Conservation (phyloP, 768 basidiomycete genomes). For the Termitomyces sp. region DNA sequence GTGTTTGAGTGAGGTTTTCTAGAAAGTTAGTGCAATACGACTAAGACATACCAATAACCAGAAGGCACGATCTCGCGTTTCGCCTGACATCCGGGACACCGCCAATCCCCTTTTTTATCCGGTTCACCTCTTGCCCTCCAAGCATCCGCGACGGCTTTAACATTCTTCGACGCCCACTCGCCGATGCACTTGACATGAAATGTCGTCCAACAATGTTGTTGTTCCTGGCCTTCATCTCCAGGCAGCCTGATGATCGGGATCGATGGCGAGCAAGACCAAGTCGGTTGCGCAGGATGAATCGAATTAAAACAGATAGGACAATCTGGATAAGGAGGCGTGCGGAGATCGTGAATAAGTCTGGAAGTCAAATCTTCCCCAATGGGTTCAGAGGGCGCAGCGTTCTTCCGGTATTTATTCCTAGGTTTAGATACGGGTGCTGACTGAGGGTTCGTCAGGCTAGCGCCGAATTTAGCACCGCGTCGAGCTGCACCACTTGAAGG, state of each 20-base stretch:
- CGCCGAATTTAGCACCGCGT: conserved; percentile 36
- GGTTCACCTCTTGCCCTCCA: conserved; percentile 68
- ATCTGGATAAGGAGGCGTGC: conserved; percentile 71
- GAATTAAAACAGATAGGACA: conserved; percentile 83
- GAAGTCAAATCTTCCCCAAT: conserved; percentile 73
- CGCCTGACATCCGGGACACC: conserved; percentile 91
- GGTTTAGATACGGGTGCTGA: conserved; percentile 9
- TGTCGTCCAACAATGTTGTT: conserved; percentile 83
- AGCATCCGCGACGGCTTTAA: conserved; percentile 69
- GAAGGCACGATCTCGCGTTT: conserved; percentile 66
- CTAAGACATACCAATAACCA: conserved; percentile 57
- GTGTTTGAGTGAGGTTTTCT: conserved; percentile 14
- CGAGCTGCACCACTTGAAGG: conserved; percentile 6
- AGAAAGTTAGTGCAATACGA: neutral
- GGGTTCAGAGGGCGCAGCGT: conserved; percentile 19
- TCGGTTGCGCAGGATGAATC: conserved; percentile 75
- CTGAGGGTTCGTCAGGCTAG: conserved; percentile 29
- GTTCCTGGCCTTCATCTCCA: conserved; percentile 29
- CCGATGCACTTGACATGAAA: conserved; percentile 91
- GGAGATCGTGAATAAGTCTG: conserved; percentile 61
- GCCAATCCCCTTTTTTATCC: conserved; percentile 74
- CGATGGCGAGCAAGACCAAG: conserved; percentile 84
- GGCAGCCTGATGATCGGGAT: conserved; percentile 39
- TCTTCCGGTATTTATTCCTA: conserved; percentile 2
- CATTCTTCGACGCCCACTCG: conserved; percentile 84